Evolutionary conservation across 176 grass and related monocot genomes (phyloP).

Genomic region (Alloteropsis semialata): DNA sequence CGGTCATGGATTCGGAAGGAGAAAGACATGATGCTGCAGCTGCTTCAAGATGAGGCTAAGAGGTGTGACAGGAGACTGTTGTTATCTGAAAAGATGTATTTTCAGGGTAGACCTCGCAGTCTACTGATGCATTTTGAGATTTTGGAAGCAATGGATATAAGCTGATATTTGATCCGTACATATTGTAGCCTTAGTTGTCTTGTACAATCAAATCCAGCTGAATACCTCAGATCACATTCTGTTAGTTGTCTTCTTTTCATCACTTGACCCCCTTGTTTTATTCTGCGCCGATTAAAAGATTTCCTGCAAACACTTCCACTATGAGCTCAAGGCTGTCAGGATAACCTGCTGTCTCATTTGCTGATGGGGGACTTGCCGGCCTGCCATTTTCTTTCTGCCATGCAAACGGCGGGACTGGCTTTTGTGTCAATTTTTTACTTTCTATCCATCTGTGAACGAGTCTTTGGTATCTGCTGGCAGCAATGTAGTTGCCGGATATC

Average conservation of each 20-base stretch:
- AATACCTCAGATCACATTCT: neutral
- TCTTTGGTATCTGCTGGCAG: slow-evolving; percentile 25
- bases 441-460: slow-evolving; percentile 20
- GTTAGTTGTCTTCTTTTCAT: neutral
- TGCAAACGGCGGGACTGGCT: neutral
- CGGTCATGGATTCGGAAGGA: slow-evolving; percentile 51
- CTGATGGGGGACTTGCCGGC: slow-evolving; percentile 13
- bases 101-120: slow-evolving; percentile 34
- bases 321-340: neutral
- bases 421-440: neutral
- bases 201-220: neutral
- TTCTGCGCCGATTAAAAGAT: neutral
- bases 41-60: slow-evolving; percentile 43
- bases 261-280: neutral
- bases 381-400: neutral
- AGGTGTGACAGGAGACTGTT: slow-evolving; percentile 35
- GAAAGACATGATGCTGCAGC: slow-evolving; percentile 39
- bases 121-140: slow-evolving; percentile 77
- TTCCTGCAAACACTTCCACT: neutral
- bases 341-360: neutral
- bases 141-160: slow-evolving; percentile 53
- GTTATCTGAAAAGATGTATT: slow-evolving; percentile 47
- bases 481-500: slow-evolving; percentile 19
- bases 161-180: neutral
- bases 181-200: neutral